Evolutionary conservation across 75 land plant species (phyloP).

Genomic region (Selaginella tamariscina): DNA sequence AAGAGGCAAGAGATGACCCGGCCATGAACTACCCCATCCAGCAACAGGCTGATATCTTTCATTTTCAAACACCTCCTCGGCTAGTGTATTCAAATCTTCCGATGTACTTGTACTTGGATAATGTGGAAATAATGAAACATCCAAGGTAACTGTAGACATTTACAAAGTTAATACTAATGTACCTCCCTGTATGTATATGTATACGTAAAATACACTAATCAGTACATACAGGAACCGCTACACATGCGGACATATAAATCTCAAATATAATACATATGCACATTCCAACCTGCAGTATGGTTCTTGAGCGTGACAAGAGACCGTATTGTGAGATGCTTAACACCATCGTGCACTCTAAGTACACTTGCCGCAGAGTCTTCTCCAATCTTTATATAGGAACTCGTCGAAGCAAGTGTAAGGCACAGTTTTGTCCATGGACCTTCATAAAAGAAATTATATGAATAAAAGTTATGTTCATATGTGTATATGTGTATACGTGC

Average conservation of each 20-base stretch:
- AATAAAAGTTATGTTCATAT: too few relatives aligned
- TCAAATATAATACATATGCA: too few relatives aligned
- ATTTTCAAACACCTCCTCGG: conserved; percentile 77
- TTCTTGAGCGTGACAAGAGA: conserved; percentile 67
- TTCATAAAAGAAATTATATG: too few relatives aligned
- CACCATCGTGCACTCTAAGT: conserved; percentile 46
- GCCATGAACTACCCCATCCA: conserved; percentile 51
- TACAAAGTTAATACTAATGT: too few relatives aligned
- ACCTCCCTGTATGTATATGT: too few relatives aligned
- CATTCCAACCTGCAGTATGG: too few relatives aligned
- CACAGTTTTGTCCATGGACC: conserved; percentile 85
- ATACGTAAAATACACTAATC: too few relatives aligned
- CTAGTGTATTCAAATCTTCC: not conserved
- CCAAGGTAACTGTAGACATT: not conserved
- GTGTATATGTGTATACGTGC: too few relatives aligned
- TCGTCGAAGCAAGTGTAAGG: conserved; percentile 69
- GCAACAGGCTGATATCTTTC: conserved; percentile 40
- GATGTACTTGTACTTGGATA: not conserved
- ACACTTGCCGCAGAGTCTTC: conserved; percentile 72
- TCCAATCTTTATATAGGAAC: conserved; percentile 67
- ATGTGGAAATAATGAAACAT: not conserved
- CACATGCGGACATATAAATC: too few relatives aligned
- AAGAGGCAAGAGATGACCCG: conserved; percentile 28
- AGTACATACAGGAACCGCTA: too few relatives aligned
- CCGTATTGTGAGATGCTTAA: conserved; percentile 62